Conservation (phyloP, 305 asterid species). For the Caryopteris hybrid region DNA sequence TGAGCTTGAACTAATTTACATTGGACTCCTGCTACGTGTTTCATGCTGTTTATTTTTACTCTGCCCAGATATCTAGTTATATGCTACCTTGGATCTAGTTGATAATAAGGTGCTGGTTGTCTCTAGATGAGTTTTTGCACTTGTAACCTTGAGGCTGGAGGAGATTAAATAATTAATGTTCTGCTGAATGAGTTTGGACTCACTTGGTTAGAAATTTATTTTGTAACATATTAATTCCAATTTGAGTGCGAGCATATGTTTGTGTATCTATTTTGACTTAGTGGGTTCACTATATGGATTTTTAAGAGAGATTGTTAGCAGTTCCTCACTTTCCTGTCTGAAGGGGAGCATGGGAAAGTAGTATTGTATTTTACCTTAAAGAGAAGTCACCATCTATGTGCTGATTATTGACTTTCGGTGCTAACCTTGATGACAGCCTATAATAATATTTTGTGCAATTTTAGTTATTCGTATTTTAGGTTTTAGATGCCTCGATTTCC, state of each 20-base stretch:
- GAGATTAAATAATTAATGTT: neutral
- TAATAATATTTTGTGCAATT: neutral
- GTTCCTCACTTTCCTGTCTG: neutral
- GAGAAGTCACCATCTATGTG: neutral
- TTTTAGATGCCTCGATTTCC: neutral
- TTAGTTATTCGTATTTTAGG: neutral
- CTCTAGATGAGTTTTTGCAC: conserved; percentile 2
- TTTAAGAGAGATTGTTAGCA: neutral
- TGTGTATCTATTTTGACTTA: neutral
- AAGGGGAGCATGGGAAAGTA: neutral
- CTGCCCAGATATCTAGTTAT: neutral
- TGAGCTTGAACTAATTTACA: neutral
- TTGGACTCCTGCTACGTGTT: conserved; percentile 11
- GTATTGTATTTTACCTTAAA: neutral
- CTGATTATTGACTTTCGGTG: no score
- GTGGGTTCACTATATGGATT: neutral
- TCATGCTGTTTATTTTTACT: neutral
- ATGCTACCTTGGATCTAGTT: neutral
- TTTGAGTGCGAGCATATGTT: neutral
- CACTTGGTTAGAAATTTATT: neutral
- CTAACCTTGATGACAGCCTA: no score
- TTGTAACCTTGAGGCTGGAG: neutral
- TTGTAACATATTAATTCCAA: conserved; percentile 3
- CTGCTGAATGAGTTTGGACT: neutral
- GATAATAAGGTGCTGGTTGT: neutral